Percentiles rank a stretch among this genome's conserved stretches.
These are phyloP conservation scores for Magnaporthiopsis poae DNA, from an alignment of 2,329 filamentous ascomycete genomes.

Conservation along the genomic window DNA sequence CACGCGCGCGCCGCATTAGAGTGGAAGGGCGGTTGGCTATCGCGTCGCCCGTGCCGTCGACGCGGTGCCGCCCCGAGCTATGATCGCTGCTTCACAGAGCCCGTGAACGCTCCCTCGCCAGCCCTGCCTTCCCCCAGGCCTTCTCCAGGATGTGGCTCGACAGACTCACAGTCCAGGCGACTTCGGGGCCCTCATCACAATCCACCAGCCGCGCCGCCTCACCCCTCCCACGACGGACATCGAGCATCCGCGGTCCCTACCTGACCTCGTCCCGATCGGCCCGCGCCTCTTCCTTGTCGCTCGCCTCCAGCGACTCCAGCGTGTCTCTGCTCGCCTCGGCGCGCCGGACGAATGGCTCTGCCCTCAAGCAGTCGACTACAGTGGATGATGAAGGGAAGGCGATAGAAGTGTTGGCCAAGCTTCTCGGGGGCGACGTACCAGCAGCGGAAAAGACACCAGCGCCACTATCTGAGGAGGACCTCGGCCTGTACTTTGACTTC, in stretches of 20 bases:
- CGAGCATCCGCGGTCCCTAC: conserved; percentile 59
- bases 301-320: conserved; percentile 68
- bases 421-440: conserved; percentile 26
- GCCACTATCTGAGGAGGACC: conserved; percentile 36
- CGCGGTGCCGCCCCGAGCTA: conserved; percentile 2
- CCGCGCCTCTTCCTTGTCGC: conserved; percentile 67
- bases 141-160: conserved; percentile 73
- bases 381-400: conserved; percentile 54
- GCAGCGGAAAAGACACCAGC: conserved; percentile 5
- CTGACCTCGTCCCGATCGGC: conserved; percentile 60
- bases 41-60: background rate
- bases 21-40: background rate
- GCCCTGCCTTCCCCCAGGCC: background rate
- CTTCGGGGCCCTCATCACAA: conserved; percentile 46
- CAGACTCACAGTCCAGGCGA: conserved; percentile 51
- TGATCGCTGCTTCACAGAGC: conserved; percentile 2
- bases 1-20: background rate
- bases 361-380: conserved; percentile 49
- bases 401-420: conserved; percentile 52
- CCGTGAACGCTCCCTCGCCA: background rate
- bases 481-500: conserved; percentile 68
- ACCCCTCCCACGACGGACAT: conserved; percentile 57
- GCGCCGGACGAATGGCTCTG: conserved; percentile 57
- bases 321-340: conserved; percentile 61
- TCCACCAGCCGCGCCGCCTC: conserved; percentile 60